These are phyloP conservation scores for Trametes cubensis DNA, from an alignment of 768 basidiomycete genomes.

Conservation along the genomic window DNA sequence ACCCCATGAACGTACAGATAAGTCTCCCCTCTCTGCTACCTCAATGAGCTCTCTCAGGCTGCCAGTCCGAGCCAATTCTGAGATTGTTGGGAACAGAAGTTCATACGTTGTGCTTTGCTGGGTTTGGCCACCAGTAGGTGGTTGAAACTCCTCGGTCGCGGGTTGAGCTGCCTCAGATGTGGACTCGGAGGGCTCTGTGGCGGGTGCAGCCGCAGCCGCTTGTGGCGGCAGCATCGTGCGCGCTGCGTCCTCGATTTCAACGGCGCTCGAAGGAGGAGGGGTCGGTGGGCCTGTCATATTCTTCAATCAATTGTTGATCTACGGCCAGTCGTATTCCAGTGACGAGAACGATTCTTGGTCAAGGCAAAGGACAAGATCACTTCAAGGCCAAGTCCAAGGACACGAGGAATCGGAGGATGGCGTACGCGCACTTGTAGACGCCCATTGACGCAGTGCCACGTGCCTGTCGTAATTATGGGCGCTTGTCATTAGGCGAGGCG, in stretches of 20 bases:
- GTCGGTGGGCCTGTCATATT: slow-evolving; percentile 66
- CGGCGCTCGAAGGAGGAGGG: slow-evolving; percentile 59
- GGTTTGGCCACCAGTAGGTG: not conserved
- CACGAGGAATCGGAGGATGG: slow-evolving; percentile 8
- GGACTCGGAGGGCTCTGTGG: slow-evolving; percentile 8
- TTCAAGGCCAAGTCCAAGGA: not conserved
- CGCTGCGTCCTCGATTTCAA: slow-evolving; percentile 58
- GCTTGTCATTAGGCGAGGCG: not conserved
- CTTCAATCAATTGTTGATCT: not conserved
- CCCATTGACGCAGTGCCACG: slow-evolving; percentile 6
- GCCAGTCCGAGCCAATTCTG: slow-evolving; percentile 46
- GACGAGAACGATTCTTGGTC: too few species aligned
- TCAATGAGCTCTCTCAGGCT: slow-evolving; percentile 47
- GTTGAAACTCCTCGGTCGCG: not conserved
- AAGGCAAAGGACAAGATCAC: too few species aligned
- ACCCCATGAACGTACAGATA: slow-evolving; percentile 46
- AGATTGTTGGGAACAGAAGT: slow-evolving; percentile 46
- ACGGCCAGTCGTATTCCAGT: too few species aligned
- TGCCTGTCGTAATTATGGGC: slow-evolving; percentile 6
- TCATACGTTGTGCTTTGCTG: slow-evolving; percentile 38
- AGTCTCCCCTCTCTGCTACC: slow-evolving; percentile 54
- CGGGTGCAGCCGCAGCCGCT: slow-evolving; percentile 4
- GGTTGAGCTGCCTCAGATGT: slow-evolving; percentile 6
- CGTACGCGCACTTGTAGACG: slow-evolving; percentile 5
- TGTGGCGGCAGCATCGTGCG: slow-evolving; percentile 23